These are phyloP conservation scores for Gryganskiella cystojenkinii DNA, from an alignment of 192 early-diverging fungal species.

Conservation along the genomic window DNA sequence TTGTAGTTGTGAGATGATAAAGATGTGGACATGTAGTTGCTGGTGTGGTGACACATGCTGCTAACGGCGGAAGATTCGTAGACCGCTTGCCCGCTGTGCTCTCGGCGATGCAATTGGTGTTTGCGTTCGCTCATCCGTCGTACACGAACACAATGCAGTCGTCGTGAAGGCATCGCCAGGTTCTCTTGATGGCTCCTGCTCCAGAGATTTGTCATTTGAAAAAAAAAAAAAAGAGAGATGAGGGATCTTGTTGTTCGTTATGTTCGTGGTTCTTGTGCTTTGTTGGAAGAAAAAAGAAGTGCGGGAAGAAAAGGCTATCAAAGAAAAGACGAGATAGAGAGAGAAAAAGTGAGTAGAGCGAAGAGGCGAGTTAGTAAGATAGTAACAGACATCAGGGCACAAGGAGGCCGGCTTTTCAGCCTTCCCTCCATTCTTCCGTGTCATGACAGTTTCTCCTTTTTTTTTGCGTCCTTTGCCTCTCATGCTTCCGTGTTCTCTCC, in stretches of 20 bases:
- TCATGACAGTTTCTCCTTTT: too few relatives aligned
- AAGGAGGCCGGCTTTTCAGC: background rate
- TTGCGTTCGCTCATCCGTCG: constrained; percentile 49
- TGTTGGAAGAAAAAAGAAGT: too few relatives aligned
- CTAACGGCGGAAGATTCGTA: constrained; percentile 14
- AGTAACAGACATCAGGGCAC: too few relatives aligned
- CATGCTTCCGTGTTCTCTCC: too few relatives aligned
- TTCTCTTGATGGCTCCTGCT: constrained; percentile 10
- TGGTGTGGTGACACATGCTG: constrained; percentile 19
- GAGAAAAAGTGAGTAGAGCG: too few relatives aligned
- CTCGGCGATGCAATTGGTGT: constrained; percentile 43
- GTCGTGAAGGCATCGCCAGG: constrained; percentile 12
- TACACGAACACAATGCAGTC: constrained; percentile 48
- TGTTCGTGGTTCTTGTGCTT: too few relatives aligned
- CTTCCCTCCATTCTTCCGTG: background rate
- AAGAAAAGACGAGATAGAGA: too few relatives aligned
- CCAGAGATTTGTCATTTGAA: constrained; percentile 29
- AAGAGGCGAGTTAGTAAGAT: too few relatives aligned
- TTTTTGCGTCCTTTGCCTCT: too few relatives aligned
- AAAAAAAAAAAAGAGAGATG: background rate
- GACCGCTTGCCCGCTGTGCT: constrained; percentile 5
- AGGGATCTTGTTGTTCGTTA: background rate
- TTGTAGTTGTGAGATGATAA: background rate
- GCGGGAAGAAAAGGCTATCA: too few relatives aligned
- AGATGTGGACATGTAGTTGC: background rate